These are phyloP conservation scores for Kregervanrija fluxuum DNA, from an alignment of 805 yeast species.

Conservation along the genomic window DNA sequence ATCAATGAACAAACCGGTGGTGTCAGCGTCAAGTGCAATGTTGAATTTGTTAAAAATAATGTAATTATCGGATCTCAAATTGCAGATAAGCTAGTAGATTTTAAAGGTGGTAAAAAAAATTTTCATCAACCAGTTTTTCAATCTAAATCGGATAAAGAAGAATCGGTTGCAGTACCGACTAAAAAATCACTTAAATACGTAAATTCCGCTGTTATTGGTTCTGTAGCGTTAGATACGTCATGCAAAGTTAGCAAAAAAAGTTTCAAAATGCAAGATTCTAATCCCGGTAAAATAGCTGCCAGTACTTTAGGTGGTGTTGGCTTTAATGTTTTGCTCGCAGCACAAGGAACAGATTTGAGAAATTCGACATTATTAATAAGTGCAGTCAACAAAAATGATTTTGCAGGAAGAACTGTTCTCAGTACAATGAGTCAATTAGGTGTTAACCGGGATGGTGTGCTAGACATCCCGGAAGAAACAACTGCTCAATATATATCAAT, in stretches of 20 bases:
- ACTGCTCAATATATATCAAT: conserved; percentile 74
- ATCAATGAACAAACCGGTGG: conserved; percentile 69
- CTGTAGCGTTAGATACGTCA: conserved; percentile 69
- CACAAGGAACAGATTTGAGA: conserved; percentile 16
- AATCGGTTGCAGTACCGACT: background rate
- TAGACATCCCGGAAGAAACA: conserved; percentile 13
- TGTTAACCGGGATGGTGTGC: conserved; percentile 35
- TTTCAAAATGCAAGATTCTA: conserved; percentile 50
- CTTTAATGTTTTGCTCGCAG: conserved; percentile 65
- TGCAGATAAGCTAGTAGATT: conserved; percentile 42
- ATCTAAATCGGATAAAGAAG: background rate
- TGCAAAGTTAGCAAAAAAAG: conserved; percentile 33
- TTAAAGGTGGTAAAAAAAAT: conserved; percentile 21
- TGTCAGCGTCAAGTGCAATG: conserved; percentile 58
- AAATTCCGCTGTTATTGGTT: conserved; percentile 51
- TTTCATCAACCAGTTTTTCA: background rate
- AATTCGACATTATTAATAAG: conserved; percentile 41
- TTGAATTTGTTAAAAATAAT: conserved; percentile 71
- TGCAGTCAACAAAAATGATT: conserved; percentile 49
- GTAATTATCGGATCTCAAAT: conserved; percentile 63
- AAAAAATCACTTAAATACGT: conserved; percentile 8
- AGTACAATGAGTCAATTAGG: conserved; percentile 21
- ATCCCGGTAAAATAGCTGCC: conserved; percentile 49
- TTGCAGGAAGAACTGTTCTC: conserved; percentile 38
- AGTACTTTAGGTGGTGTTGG: conserved; percentile 81